phyloP scores from a whole-genome alignment of 1,139 yeast species.

The Eremothecium cymbalariae region DNA sequence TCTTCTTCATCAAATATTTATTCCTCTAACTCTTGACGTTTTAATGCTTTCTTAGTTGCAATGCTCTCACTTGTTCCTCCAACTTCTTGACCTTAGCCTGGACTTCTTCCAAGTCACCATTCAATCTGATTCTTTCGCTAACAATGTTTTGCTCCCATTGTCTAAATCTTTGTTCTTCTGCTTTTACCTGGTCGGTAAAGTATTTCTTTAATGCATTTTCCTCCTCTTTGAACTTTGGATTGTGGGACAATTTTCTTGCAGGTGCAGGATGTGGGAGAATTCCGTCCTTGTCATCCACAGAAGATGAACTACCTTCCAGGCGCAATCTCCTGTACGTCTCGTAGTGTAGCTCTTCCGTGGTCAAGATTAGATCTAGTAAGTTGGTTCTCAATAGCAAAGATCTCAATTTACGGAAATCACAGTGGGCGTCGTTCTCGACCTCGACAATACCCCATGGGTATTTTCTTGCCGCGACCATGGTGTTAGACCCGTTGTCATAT shows the following conservation, averaged over 20 bases:
- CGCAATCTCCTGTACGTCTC: slow-evolving; percentile 80
- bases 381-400: slow-evolving; percentile 83
- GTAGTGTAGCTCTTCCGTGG: slow-evolving; percentile 89
- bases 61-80: slow-evolving; percentile 64
- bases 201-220: slow-evolving; percentile 90
- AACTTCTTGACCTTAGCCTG: slow-evolving; percentile 62
- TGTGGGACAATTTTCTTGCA: slow-evolving; percentile 44
- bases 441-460: slow-evolving; percentile 98
- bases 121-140: slow-evolving; percentile 87
- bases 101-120: slow-evolving; percentile 86
- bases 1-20: not conserved
- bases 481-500: slow-evolving; percentile 68
- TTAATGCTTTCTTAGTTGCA: slow-evolving; percentile 46
- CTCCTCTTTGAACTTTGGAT: slow-evolving; percentile 92
- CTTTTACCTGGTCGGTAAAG: slow-evolving; percentile 96
- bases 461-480: slow-evolving; percentile 78
- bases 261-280: slow-evolving; percentile 28
- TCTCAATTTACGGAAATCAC: slow-evolving; percentile 91
- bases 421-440: slow-evolving; percentile 91
- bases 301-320: slow-evolving; percentile 50
- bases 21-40: not conserved
- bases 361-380: slow-evolving; percentile 77
- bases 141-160: slow-evolving; percentile 97
- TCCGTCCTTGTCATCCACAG: slow-evolving; percentile 19
- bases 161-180: slow-evolving; percentile 93